Base-by-base conservation (phyloP, 2,329 filamentous ascomycete species). In the Colletotrichum sp. region DNA sequence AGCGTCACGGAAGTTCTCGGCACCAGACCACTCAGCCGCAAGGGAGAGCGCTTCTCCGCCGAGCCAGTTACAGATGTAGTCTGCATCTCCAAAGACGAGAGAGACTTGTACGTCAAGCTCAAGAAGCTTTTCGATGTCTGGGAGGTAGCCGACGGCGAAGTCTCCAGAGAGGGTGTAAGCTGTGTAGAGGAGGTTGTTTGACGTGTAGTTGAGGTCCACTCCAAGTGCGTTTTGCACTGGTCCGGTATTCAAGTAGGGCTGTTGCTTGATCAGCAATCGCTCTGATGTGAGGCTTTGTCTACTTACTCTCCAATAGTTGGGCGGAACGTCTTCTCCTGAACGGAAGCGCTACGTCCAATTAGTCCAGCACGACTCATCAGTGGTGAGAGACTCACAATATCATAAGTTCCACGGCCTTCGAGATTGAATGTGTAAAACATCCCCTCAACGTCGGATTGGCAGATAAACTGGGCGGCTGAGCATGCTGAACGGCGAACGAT, bases 171-270 rank as follows among this genome's bases (percentile, higher is more conserved):
- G 16, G 13, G 60, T 66, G 32, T 65, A 71, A 8, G 69, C 69
- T 16, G 60, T 71, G 30, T 71, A 71, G 15, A 71, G 39, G 0
- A 65, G 16, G 2, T 81, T 71, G 12, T 56, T 66, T 30, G 69
- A 71, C 0, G 89, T 89, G 78, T 86, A 91, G 79, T 91, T 91
- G 67, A 93, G 81, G 7, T 90, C 89, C 1, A 92, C 89, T 8
- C 93, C 93, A 27, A 95, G 88, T 2, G 90, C 89, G n/a, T 89
- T 81, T 77, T 91, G 90, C 2, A 94, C 87, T 8, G 39, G 58
- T 3, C 32, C 8, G 82, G 78, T 70, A 16, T 70, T 70, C 58
- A 70, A 10, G n/a, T 48, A 70, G 3, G 68, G 58, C 68, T 55
- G 15, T 61, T 25, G 34, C 7, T 8, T 15, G 3, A 32, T 68